Base-by-base conservation (phyloP, 2,329 filamentous ascomycete genomes). In the Sclerotinia borealis region DNA sequence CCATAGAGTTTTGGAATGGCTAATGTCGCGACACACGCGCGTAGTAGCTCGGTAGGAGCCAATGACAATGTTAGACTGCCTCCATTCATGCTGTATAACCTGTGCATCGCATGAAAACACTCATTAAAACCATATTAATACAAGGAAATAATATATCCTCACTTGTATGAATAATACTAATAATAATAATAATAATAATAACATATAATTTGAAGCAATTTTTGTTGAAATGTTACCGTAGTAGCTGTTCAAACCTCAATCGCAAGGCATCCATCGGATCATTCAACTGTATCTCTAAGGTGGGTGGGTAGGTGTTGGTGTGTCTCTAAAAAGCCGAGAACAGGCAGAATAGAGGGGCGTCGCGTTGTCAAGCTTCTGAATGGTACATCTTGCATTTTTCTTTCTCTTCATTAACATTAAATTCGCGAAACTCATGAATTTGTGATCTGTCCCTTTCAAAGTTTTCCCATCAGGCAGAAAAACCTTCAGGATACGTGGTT, bases 331-430 rank as follows among this genome's bases (percentile, higher is more conserved):
- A 45, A 25, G 39, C 59, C 59, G 37, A 61, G 49, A 61, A 55
- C 49, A 37, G 59, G 49, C 59, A 61, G 36, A 58, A 58, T 34
- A 58, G 52, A 56, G 54, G 54, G 54, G 37, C 29, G 59, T 41
- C 59, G 59, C 49, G 48, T 61, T 55, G 59, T 61, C 48, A 56
- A 58, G 27, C 39, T 58, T 34, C 54, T 34, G n/a, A 36, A 58
- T 17, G 37, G 29, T 56, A 43, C 52, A 55, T 43, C 17, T 41
- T 61, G 29, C 59, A 55, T 61, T 43, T 25, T 50, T n/a, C 19
- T 37, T 31, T 25, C 10, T 22, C 27, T 22, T 34, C 54, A 34
- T 25, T 25, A 48, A 37, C 55, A 17, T 47, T n/a, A 49, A 59
- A 36, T 27, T 29, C 11, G 27, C 13, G 8, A 25, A 60, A 39